Percentiles rank a stretch among this genome's conserved stretches.
phyloP scores from a whole-genome alignment of 441 rosid genomes.

The Cnidoscolus chayamansa region DNA sequence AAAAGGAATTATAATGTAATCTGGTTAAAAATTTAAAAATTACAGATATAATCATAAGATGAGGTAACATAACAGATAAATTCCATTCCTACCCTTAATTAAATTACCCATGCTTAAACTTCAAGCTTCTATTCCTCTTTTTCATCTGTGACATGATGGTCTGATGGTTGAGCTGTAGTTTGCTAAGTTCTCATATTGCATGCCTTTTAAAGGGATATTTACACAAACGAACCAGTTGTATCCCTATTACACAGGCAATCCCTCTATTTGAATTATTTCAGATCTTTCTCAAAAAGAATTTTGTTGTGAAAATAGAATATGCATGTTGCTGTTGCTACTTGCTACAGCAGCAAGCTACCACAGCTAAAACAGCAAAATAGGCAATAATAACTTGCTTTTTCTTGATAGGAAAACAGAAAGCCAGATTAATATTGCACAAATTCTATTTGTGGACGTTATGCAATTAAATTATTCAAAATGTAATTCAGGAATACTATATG shows the following conservation, averaged over 20 bases:
- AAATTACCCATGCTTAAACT: not conserved
- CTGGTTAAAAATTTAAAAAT: not conserved
- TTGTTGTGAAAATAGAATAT: too few relatives aligned
- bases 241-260: not conserved
- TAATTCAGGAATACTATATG: not conserved
- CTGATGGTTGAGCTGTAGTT: not conserved
- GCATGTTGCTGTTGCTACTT: conserved; percentile 2
- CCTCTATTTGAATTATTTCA: not conserved
- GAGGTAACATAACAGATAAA: too few relatives aligned
- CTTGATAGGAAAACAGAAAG: not conserved
- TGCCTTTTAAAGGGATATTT: not conserved
- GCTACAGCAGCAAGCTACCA: conserved; percentile 3
- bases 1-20: not conserved
- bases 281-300: too few relatives aligned
- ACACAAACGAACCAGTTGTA: not conserved
- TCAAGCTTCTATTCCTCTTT: not conserved
- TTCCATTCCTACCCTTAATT: not conserved
- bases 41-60: too few relatives aligned
- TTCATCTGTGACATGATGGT: not conserved
- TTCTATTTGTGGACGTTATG: not conserved
- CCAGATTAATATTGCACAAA: too few relatives aligned
- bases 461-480: not conserved
- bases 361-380: not conserved
- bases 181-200: not conserved
- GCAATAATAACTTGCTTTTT: too few relatives aligned